Percentiles rank a stretch among this genome's conserved stretches.
These are phyloP conservation scores for Cucurbita maxima DNA, from an alignment of 306 rosid species.

Conservation along the genomic window DNA sequence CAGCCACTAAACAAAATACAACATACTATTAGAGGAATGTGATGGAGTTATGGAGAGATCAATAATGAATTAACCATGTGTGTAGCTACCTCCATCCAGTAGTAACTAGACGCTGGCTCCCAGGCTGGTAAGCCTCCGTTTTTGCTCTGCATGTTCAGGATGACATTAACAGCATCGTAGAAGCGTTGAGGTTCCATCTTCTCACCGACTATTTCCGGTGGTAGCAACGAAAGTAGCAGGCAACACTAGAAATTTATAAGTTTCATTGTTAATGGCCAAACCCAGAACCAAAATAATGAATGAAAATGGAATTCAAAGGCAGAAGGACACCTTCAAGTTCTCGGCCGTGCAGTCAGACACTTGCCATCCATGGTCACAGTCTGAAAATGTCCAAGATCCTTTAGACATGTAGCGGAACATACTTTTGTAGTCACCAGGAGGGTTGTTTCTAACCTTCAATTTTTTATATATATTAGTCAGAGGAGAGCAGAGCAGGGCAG, in stretches of 20 bases:
- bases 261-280: neutral
- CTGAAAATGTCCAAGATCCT: slow-evolving; percentile 66
- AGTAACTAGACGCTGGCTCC: slow-evolving; percentile 34
- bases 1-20: slow-evolving; percentile 15
- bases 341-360: slow-evolving; percentile 60
- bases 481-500: too few relatives aligned
- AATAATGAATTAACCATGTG: too few relatives aligned
- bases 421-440: slow-evolving; percentile 36
- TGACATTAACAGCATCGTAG: slow-evolving; percentile 35
- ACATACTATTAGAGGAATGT: neutral
- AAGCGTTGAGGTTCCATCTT: slow-evolving; percentile 37
- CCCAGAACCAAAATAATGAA: neutral
- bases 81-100: slow-evolving; percentile 10
- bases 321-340: slow-evolving; percentile 24
- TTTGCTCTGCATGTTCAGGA: slow-evolving; percentile 44
- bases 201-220: slow-evolving; percentile 43
- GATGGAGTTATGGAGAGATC: too few relatives aligned
- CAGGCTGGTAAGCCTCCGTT: slow-evolving; percentile 45
- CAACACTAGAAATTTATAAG: slow-evolving; percentile 22
- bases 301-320: neutral
- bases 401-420: slow-evolving; percentile 56
- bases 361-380: slow-evolving; percentile 68
- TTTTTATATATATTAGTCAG: too few relatives aligned
- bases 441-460: slow-evolving; percentile 33
- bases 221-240: slow-evolving; percentile 32